Conservation (phyloP, 768 basidiomycete genomes). For the Lentinula lateritia region DNA sequence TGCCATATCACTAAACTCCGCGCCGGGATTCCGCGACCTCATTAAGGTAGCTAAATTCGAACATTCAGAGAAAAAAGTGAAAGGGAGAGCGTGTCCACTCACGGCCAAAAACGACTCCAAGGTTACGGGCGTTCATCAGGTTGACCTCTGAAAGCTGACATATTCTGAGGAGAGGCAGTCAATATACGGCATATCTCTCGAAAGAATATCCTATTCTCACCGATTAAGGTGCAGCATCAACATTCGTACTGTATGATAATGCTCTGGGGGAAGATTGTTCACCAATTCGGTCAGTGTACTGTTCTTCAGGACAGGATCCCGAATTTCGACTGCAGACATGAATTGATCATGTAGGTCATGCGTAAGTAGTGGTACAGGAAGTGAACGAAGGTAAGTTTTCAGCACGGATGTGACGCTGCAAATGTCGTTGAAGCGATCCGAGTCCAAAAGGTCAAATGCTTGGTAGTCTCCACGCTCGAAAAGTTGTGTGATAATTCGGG, state of each 20-base stretch:
- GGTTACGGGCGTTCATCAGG: constrained; percentile 90
- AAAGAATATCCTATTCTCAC: constrained; percentile 34
- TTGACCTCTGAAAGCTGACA: constrained; percentile 71
- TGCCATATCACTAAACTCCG: constrained; percentile 97
- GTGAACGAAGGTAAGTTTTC: constrained; percentile 92
- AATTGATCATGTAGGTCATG: constrained; percentile 90
- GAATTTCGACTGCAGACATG: constrained; percentile 66
- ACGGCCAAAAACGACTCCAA: constrained; percentile 99
- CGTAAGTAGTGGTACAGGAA: constrained; percentile 88
- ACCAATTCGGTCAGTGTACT: constrained; percentile 63
- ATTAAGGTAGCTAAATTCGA: constrained; percentile 76
- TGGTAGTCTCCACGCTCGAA: constrained; percentile 91
- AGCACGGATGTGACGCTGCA: constrained; percentile 94
- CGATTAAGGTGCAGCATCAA: constrained; percentile 87
- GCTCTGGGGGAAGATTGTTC: constrained; percentile 74
- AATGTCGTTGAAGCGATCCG: constrained; percentile 93
- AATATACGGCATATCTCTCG: background rate
- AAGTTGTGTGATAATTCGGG: constrained; percentile 87
- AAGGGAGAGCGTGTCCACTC: constrained; percentile 29
- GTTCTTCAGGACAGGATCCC: constrained; percentile 56
- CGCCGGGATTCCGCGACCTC: constrained; percentile 77
- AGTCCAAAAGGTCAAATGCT: constrained; percentile 83
- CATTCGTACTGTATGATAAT: constrained; percentile 77
- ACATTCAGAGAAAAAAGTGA: background rate
- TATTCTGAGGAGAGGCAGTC: constrained; percentile 29